Percentiles rank a stretch among this genome's conserved stretches.
These are phyloP conservation scores for Sporothrix variecibatus DNA, from an alignment of 2,329 filamentous ascomycete species.

Conservation along the genomic window DNA sequence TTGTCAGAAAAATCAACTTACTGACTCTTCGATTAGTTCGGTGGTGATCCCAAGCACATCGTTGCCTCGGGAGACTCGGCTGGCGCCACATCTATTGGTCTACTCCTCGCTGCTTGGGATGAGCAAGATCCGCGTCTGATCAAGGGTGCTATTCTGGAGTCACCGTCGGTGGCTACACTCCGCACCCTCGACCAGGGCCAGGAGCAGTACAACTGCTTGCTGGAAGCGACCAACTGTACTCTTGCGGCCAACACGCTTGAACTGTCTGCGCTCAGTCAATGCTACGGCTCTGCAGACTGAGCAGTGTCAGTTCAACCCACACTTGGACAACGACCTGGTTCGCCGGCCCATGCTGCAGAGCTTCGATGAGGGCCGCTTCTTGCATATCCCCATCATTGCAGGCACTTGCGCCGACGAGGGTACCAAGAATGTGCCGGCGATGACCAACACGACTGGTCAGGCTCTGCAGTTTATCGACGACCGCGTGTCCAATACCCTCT, in stretches of 20 bases:
- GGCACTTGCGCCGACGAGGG: slow-evolving; percentile 45
- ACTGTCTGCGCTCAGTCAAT: slow-evolving; percentile 32
- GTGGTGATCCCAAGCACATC: slow-evolving; percentile 67
- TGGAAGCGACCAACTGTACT: slow-evolving; percentile 30
- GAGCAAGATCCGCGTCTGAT: slow-evolving; percentile 50
- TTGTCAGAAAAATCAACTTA: neutral
- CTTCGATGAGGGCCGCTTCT: slow-evolving; percentile 52
- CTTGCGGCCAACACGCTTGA: slow-evolving; percentile 30
- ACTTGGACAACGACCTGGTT: slow-evolving; percentile 27
- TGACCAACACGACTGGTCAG: slow-evolving; percentile 38
- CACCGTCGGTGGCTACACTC: slow-evolving; percentile 32
- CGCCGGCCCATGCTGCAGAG: slow-evolving; percentile 29
- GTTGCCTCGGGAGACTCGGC: slow-evolving; percentile 69
- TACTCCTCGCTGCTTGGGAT: slow-evolving; percentile 61
- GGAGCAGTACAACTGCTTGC: slow-evolving; percentile 30
- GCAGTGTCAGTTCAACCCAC: slow-evolving; percentile 33
- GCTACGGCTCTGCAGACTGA: slow-evolving; percentile 33
- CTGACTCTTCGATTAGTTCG: slow-evolving; percentile 52
- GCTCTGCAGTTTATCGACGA: slow-evolving; percentile 41
- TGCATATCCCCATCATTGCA: slow-evolving; percentile 39
- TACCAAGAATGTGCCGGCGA: slow-evolving; percentile 40
- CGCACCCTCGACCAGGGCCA: slow-evolving; percentile 32
- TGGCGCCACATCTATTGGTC: slow-evolving; percentile 64
- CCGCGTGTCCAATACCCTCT: slow-evolving; percentile 39
- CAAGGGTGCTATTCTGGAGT: slow-evolving; percentile 52